Evolutionary conservation across 371 early-diverging fungal genomes (phyloP), one percentile per base, ranked within the genome.

Genomic region (Mucor mucedo): DNA sequence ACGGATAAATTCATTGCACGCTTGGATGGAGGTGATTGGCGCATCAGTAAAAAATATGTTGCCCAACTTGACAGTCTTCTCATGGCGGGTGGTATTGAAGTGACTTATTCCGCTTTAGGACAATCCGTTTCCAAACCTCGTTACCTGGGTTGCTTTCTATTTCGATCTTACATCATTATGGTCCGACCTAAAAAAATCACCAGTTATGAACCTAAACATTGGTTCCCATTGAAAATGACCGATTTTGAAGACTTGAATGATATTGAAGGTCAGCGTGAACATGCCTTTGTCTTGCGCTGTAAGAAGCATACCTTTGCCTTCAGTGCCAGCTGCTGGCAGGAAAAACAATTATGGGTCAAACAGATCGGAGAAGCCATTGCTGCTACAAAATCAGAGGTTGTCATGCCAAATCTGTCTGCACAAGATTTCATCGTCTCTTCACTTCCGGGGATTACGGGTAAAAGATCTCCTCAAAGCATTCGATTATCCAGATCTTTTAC

Each of bases 131-230:
- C 71, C 0, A 79, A 78, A 40, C 70, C 79, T 32, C 64, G 70
- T 58, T 82, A 82, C 40, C 59, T 79, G 8, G 87, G 87, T 0
- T 87, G 87, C 55, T 82, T 85, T 66, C 49, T 87, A 13, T 87
- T 85, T 57, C 70, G 76, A 11, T 69, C 78, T 8, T 84, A 83
- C 62, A 64, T 87, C 28, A 72, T 87, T 8, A 66, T 87, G 41
- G 81, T 85, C 2, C 71, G 82, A 40, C 80, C 83, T 2, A 87
- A 85, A 62, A 87, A 85, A 40, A 62, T 71, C 5, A 80, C 69
- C 6, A 58, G 60, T 5, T 87, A 85, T 40, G 85, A 84, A 57
- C 82, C 85, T 0, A 80, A 82, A 29, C 82, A 85, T 50, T 87
- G 87, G 87, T 75, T 87, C 49, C 85, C 87, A 0, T 65, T 87